Evolutionary conservation across 768 basidiomycete genomes (phyloP), one percentile per base, ranked within the genome.

Genomic region (Roridomyces roridus): DNA sequence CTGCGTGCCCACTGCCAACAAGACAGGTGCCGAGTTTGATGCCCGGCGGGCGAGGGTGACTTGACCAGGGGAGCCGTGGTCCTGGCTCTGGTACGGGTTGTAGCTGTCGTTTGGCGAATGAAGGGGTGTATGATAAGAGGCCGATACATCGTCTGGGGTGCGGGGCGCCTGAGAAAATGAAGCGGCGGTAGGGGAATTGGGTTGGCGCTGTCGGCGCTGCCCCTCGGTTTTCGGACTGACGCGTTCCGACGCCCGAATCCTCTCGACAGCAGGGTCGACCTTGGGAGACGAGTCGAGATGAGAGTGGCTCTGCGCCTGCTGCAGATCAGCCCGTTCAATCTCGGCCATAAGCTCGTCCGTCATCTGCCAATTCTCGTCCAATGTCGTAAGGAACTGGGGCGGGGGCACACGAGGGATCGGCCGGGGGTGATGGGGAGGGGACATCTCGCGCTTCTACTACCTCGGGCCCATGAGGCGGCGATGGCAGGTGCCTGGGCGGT

Each of bases 301-400:
- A n/a, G 72, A 72, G 60, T 80, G 79, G 35, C 74, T 75, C 66
- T 84, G 81, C 10, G 80, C 70, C 66, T 85, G 85, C 51, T 86
- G 83, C 59, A 83, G 71, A 69, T 89, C 86, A n/a, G 85, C 85
- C 39, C 84, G 81, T 66, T 91, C 89, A 58, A 89, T 87, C 59
- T 89, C 86, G 28, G 84, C 85, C 70, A 89, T 74, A 25, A 89
- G 77, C 60, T 89, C 85, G 31, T 84, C 83, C 0, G 88, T 88
- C 78, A 90, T 82, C 46, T 87, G 80, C 80, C 84, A 88, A 36
- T 78, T 78, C 37, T 84, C 85, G 34, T 85, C 84, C 65, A 81
- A 85, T 52, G 84, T 82, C 0, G 76, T 71, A 18, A 88, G 78
- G 66, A 88, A 87, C 25, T 78, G 81, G 11, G 82, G 79, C 4